These are phyloP conservation scores for Marchantia polymorpha DNA, from an alignment of 225 moss, liverwort and hornwort species.

Conservation along the genomic window DNA sequence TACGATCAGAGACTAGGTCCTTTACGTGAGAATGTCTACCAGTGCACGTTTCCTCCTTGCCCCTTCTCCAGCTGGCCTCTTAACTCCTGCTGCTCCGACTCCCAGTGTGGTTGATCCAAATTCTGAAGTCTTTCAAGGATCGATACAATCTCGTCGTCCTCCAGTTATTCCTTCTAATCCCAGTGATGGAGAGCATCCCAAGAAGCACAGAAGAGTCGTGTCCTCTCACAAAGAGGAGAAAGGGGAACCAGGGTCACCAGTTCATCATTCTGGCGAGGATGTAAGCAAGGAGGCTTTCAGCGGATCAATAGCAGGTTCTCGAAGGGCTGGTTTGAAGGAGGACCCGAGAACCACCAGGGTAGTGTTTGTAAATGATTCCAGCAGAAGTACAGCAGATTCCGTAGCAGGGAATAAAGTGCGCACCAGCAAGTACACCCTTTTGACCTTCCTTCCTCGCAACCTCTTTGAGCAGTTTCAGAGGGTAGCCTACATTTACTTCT, in stretches of 20 bases:
- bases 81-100: slow-evolving; percentile 19
- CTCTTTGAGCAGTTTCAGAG: slow-evolving; percentile 92
- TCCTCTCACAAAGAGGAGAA: neutral
- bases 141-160: neutral
- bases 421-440: slow-evolving; percentile 75
- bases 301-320: slow-evolving; percentile 25
- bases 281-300: slow-evolving; percentile 28
- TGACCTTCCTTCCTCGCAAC: slow-evolving; percentile 76
- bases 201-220: slow-evolving; percentile 21
- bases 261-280: slow-evolving; percentile 5
- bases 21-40: slow-evolving; percentile 27
- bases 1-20: neutral
- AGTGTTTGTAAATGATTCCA: slow-evolving; percentile 69
- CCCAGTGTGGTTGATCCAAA: neutral
- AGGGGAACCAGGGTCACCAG: neutral
- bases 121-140: slow-evolving; percentile 3
- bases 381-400: slow-evolving; percentile 41
- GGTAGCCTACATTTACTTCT: slow-evolving; percentile 79
- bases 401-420: slow-evolving; percentile 65
- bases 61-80: slow-evolving; percentile 19
- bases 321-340: slow-evolving; percentile 32
- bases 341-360: slow-evolving; percentile 41
- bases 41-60: slow-evolving; percentile 40
- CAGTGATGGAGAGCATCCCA: slow-evolving; percentile 10
- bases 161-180: neutral